Evolutionary conservation across 495 filamentous ascomycete genomes (phyloP).

Genomic region (Hypoxylon fuscum): DNA sequence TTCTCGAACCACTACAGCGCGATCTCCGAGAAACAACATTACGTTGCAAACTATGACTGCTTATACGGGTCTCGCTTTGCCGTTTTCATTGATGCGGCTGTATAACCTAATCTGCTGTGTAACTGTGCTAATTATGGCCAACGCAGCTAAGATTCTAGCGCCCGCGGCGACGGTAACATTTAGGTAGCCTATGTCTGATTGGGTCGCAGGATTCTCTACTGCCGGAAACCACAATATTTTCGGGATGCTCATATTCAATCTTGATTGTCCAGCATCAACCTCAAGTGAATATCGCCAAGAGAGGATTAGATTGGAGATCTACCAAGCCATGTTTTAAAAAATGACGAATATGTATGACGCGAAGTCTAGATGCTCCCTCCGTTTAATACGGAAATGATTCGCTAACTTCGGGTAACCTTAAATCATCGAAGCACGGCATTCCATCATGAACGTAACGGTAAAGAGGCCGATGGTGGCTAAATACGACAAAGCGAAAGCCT

Average conservation of each 20-base stretch:
- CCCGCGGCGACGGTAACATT: neutral
- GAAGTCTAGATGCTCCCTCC: constrained; percentile 7
- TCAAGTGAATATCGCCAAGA: too few species aligned
- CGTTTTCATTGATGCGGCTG: neutral
- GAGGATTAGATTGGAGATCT: neutral
- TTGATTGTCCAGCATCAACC: too few species aligned
- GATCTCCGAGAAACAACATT: too few species aligned
- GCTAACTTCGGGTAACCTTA: neutral
- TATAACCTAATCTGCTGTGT: too few species aligned
- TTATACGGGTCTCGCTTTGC: neutral
- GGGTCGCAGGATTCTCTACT: neutral
- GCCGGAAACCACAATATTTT: too few species aligned
- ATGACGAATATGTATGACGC: neutral
- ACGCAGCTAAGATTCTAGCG: neutral
- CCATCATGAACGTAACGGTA: constrained; percentile 9
- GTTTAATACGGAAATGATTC: constrained; percentile 25
- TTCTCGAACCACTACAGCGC: constrained; percentile 9
- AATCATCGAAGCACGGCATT: neutral
- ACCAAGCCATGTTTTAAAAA: neutral
- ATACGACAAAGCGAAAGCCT: constrained; percentile 12
- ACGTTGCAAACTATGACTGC: neutral
- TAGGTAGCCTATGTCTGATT: too few species aligned
- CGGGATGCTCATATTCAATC: too few species aligned
- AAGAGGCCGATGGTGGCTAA: constrained; percentile 24
- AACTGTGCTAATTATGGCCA: neutral